Evolutionary conservation across 768 basidiomycete genomes (phyloP), one percentile per base, ranked within the genome.

Genomic region (Pleurotus eryngii): DNA sequence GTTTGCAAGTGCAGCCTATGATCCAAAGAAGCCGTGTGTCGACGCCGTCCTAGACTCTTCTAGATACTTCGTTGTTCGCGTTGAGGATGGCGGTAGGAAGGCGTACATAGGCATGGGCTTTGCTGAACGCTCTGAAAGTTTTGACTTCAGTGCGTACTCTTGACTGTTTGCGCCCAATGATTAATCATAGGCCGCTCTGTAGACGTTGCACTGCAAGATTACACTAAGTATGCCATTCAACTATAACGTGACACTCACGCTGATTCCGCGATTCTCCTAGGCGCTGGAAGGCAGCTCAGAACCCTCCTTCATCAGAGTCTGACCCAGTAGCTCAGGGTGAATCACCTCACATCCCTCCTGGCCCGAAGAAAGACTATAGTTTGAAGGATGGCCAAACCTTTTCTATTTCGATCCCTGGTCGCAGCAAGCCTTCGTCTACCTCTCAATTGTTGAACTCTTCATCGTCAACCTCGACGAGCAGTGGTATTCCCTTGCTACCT

Each of bases 51-150:
- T 97, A 24, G 95, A 98, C 69, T 95, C 93, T 1, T 95, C 94
- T 9, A 85, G 95, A 48, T 98, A 98, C 69, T 98, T 98, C 67
- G 95, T 96, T 14, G 77, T 97, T 42, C 81, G 92, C 55, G 89
- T 97, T 2, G 95, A 97, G 69, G 94, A 95, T 63, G 78, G 76
- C 14, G 92, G 92, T 18, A 86, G 82, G 70, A 89, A 91, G 68
- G 95, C 95, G 1, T 95, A 92, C 66, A 92, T 98, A 57, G 95
- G 95, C 4, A 87, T 97, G 81, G 95, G 95, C 14, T 98, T 95
- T 69, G 81, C 82, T 18, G 94, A 95, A 67, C 81, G 93, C 20
- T 81, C 90, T 6, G 92, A 94, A 63, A 90, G 91, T 61, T 95
- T 95, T 69, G 93, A 94, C 70, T 94, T 94, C 74, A 92, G 94